These are phyloP conservation scores for Hypholoma sublateritium DNA, from an alignment of 768 basidiomycete genomes.

Conservation along the genomic window DNA sequence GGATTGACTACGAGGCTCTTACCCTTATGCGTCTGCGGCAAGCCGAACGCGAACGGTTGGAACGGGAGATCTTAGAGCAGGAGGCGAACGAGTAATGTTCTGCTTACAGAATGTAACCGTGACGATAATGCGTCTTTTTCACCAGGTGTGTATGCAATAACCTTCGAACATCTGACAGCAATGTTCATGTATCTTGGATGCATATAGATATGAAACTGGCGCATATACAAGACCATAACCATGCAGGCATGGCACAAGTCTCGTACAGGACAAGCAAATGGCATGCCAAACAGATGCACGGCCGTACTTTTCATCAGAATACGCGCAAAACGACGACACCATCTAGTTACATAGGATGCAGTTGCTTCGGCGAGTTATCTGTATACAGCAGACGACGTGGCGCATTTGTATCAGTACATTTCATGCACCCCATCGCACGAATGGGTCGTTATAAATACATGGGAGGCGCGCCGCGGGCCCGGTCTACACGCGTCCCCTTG, in stretches of 20 bases:
- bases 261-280: too few species aligned
- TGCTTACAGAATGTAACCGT: background rate
- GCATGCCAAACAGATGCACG: too few species aligned
- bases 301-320: too few species aligned
- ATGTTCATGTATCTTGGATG: background rate
- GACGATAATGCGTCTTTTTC: background rate
- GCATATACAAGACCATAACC: background rate
- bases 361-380: too few species aligned
- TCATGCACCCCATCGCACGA: background rate
- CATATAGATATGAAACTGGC: background rate
- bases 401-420: background rate
- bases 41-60: constrained; percentile 75
- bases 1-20: constrained; percentile 75
- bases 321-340: too few species aligned
- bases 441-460: constrained; percentile 4
- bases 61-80: constrained; percentile 72
- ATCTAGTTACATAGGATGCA: too few species aligned
- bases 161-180: background rate
- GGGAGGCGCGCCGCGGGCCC: background rate
- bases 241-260: too few species aligned
- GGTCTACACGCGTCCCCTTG: background rate
- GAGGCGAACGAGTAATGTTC: constrained; percentile 40
- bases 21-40: constrained; percentile 81
- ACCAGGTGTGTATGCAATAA: background rate
- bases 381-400: too few species aligned